Base-by-base conservation (phyloP, 345 rosid genomes). In the Pistacia integerrima region DNA sequence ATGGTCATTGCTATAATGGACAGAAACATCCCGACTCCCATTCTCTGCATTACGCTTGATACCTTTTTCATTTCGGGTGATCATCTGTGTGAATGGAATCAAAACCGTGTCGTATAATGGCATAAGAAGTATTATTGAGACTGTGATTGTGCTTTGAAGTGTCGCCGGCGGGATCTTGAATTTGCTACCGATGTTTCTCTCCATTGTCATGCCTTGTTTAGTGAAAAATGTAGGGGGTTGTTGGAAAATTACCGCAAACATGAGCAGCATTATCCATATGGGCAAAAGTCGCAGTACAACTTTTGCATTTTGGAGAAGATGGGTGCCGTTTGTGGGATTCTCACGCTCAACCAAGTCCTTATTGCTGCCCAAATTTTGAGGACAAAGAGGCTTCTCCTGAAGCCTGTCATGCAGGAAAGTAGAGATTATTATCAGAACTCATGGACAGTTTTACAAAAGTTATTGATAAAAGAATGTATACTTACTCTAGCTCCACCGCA, bases 141-240 rank as follows among this genome's bases (percentile, higher is more conserved):
- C 63, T 48, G 98, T 92, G 57, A 95, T 93, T 1, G 96, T 78
- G 58, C 99, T 95, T 81, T 95, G 99, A 10, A 95, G 82, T 0
- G 99, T 93, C 2, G 99, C 98, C 0, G 99, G 96, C 5, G 99
- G 99, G 84, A 95, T 90, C 85, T 85, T 91, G 87, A 95, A 90
- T 81, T 78, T 72, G 70, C 81, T 80, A 18, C 97, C 96, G 1
- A 95, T 82, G 80, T 73, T 95, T 70, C 97, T 82, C 68, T 85
- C 80, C 99, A 95, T 95, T 16, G 89, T 86, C 88, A 85, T 89
- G 74, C 98, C 99, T 79, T 95, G 99, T 75, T 93, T 95, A 9
- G 98, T 93, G 65, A 95, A 95, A 76, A 95, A 95, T 1, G 99
- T 95, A 0, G 91, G 86, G 0, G 98, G 99, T 70, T 87, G 99